Percentiles rank a stretch among this genome's conserved stretches.
Evolutionary conservation across 768 basidiomycete genomes (phyloP).

Genomic region (Scleroderma bovista): DNA sequence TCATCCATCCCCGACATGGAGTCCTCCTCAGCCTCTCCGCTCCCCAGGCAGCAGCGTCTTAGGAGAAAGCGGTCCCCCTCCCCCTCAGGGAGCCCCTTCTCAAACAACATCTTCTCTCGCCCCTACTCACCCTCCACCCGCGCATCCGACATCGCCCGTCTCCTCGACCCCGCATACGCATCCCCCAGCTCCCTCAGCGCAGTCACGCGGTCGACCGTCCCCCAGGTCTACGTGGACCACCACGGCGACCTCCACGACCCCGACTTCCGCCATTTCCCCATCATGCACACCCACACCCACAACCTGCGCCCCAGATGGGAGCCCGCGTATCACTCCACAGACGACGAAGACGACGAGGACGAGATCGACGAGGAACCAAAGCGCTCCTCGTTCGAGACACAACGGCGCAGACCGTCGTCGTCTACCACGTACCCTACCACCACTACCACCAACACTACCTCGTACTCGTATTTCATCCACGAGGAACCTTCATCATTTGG

Average conservation of each 20-base stretch:
- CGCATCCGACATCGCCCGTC: conserved; percentile 51
- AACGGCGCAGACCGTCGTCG: conserved; percentile 22
- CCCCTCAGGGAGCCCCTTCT: conserved; percentile 17
- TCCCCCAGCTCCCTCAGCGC: conserved; percentile 25
- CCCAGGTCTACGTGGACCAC: conserved; percentile 50
- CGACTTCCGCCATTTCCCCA: conserved; percentile 61
- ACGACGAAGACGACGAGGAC: conserved; percentile 29
- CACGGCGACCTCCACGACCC: conserved; percentile 63
- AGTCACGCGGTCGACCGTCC: conserved; percentile 6
- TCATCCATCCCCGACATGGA: conserved; percentile 9
- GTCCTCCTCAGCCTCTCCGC: conserved; percentile 12
- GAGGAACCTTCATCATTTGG: conserved; percentile 29
- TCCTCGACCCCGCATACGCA: conserved; percentile 61
- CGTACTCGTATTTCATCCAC: conserved; percentile 15
- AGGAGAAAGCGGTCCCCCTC: conserved; percentile 21
- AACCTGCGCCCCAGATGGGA: conserved; percentile 33
- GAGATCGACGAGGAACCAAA: conserved; percentile 13
- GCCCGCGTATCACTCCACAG: conserved; percentile 12
- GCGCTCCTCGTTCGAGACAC: conserved; percentile 15
- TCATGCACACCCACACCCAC: conserved; percentile 20
- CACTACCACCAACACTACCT: neutral
- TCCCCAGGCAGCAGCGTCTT: conserved; percentile 20
- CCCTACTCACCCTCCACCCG: conserved; percentile 34
- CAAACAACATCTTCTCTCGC: conserved; percentile 11
- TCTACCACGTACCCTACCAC: conserved; percentile 15